Evolutionary conservation across 2,329 filamentous ascomycete species (phyloP), one percentile per base, ranked within the genome.

Genomic region (Helotiales sp.): DNA sequence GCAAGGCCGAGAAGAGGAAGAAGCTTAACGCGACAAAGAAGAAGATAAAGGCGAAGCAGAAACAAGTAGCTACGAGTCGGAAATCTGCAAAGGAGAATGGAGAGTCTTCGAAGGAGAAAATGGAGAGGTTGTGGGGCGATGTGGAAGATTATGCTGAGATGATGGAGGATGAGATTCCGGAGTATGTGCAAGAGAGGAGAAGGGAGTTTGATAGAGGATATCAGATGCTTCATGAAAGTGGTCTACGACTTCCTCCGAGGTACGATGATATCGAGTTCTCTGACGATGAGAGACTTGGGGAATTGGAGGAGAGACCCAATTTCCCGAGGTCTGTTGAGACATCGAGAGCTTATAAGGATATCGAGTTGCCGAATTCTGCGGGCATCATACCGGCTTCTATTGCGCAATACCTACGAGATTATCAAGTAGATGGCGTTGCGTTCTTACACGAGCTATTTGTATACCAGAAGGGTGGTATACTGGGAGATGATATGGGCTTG

Each of bases 401-500:
- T 54, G 93, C 93, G 0, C 93, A 95, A 70, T 97, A 95, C 75
- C 78, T 99, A 49, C 86, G 95, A 59, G 90, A 93, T 62, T 99
- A 99, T 68, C 95, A 99, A 72, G 80, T 98, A 1, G 83, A 89
- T 27, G 95, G 95, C 5, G 90, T 89, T 13, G 81, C 83, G 30
- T 98, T 97, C 67, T 79, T 99, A 7, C 93, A 98, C 70, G 84
- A 90, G 59, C 82, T 90, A 22, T 98, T 98, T 70, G 88, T 97
- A 3, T 93, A 91, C 64, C 95, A 99, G 69, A 88, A 88, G 66
- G 95, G 95, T 13, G 91, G 90, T 1, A 90, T 99, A 22, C 80
- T 99, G 0, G 68, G 93, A 2, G 95, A 99, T 70, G 95, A 99
- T 69, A 99, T 99, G 95, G 95, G 95, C 19, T 75, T 99, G 30